Evolutionary conservation across 805 yeast genomes (phyloP).

Genomic region (Priceomyces haplophilus): DNA sequence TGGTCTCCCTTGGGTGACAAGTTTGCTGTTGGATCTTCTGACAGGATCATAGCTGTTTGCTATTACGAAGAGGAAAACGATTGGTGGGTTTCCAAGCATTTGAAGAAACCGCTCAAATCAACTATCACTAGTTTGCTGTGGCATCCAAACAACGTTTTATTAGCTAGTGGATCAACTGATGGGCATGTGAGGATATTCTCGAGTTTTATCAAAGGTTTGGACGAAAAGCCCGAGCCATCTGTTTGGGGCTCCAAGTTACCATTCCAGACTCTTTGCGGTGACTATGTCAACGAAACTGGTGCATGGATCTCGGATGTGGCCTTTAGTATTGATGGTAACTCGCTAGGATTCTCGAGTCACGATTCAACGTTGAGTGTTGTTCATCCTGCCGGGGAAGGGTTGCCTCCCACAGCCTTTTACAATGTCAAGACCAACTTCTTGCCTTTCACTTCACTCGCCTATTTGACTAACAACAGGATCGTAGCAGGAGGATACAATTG

Average conservation of each 20-base stretch:
- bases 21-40: constrained; percentile 97
- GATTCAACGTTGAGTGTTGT: constrained; percentile 81
- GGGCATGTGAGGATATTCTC: constrained; percentile 89
- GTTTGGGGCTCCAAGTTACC: constrained; percentile 96
- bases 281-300: constrained; percentile 62
- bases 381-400: constrained; percentile 67
- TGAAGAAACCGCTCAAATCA: constrained; percentile 90
- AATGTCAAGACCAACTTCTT: constrained; percentile 63
- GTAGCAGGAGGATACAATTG: constrained; percentile 92
- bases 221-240: constrained; percentile 72
- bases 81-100: constrained; percentile 99
- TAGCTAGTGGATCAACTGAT: constrained; percentile 91
- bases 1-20: constrained; percentile 97
- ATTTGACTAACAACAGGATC: constrained; percentile 62
- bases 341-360: constrained; percentile 78
- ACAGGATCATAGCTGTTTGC: constrained; percentile 90
- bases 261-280: constrained; percentile 87
- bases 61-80: constrained; percentile 94
- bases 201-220: constrained; percentile 85
- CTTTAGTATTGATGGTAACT: constrained; percentile 77
- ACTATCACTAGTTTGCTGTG: constrained; percentile 81
- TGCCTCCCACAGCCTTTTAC: constrained; percentile 58
- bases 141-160: constrained; percentile 89
- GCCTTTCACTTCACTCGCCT: constrained; percentile 77
- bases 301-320: constrained; percentile 92